Evolutionary conservation across 495 filamentous ascomycete species (phyloP).

Genomic region (Penicillium salamii): DNA sequence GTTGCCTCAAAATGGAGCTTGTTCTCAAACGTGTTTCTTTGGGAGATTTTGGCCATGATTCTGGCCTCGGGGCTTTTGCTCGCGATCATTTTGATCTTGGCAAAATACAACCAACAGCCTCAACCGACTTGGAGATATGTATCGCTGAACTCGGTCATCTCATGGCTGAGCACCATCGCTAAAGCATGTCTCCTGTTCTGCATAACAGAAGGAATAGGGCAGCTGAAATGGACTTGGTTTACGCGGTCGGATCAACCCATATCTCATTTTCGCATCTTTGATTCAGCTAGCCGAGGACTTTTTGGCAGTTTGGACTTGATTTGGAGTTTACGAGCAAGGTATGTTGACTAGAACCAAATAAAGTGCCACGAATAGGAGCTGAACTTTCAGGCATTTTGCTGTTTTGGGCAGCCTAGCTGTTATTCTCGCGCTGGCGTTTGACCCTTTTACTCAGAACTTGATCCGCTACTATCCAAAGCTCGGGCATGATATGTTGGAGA

Average conservation of each 20-base stretch:
- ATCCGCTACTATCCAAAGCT: not conserved
- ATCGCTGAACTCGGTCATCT: conserved; percentile 4
- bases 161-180: conserved; percentile 9
- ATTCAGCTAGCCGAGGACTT: conserved; percentile 3
- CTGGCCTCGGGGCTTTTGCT: not conserved
- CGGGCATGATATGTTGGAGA: not conserved
- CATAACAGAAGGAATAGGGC: not conserved
- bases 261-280: not conserved
- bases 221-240: conserved; percentile 10
- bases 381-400: conserved; percentile 4
- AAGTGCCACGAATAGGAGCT: too few relatives aligned
- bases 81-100: not conserved
- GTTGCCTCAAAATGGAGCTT: too few relatives aligned
- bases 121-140: not conserved
- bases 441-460: not conserved
- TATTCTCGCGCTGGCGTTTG: not conserved
- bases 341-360: conserved; percentile 2
- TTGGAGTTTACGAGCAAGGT: not conserved
- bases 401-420: not conserved
- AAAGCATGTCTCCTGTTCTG: not conserved
- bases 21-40: not conserved
- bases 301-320: not conserved
- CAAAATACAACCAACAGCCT: not conserved
- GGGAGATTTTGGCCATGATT: not conserved
- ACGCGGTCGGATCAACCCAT: not conserved